A percentile compares a stretch with the other conserved stretches of the same genome.
These are phyloP conservation scores for Yarrowia porcina DNA, from an alignment of 805 yeast genomes.

Conservation along the genomic window DNA sequence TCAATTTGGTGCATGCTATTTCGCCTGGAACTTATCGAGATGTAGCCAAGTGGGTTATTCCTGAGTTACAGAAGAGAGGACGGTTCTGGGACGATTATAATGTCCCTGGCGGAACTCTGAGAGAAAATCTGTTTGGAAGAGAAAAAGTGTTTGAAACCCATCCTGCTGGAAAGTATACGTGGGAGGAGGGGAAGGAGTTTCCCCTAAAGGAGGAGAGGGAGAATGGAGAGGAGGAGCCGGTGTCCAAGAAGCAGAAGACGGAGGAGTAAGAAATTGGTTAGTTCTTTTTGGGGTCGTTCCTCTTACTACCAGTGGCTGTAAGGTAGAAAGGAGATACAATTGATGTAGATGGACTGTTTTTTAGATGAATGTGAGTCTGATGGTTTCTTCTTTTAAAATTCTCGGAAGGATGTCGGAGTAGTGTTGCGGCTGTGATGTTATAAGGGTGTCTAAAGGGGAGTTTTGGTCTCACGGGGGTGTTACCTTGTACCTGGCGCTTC, in stretches of 20 bases:
- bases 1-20: conserved; percentile 43
- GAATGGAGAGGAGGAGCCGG: neutral
- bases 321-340: neutral
- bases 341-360: too few species aligned
- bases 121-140: conserved; percentile 39
- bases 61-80: conserved; percentile 41
- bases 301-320: too few species aligned
- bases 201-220: neutral
- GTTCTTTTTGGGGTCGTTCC: too few species aligned
- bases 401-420: too few species aligned
- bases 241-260: neutral
- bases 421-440: too few species aligned
- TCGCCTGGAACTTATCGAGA: conserved; percentile 43
- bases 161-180: conserved; percentile 27
- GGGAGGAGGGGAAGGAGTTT: neutral
- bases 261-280: too few species aligned
- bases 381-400: too few species aligned
- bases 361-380: too few species aligned
- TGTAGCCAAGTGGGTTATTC: conserved; percentile 41
- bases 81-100: conserved; percentile 43
- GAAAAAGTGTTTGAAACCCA: conserved; percentile 26
- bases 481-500: too few species aligned
- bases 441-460: too few species aligned
- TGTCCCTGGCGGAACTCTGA: conserved; percentile 37
- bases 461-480: too few species aligned